phyloP scores from a whole-genome alignment of 495 filamentous ascomycete genomes.

The Tuber brumale region DNA sequence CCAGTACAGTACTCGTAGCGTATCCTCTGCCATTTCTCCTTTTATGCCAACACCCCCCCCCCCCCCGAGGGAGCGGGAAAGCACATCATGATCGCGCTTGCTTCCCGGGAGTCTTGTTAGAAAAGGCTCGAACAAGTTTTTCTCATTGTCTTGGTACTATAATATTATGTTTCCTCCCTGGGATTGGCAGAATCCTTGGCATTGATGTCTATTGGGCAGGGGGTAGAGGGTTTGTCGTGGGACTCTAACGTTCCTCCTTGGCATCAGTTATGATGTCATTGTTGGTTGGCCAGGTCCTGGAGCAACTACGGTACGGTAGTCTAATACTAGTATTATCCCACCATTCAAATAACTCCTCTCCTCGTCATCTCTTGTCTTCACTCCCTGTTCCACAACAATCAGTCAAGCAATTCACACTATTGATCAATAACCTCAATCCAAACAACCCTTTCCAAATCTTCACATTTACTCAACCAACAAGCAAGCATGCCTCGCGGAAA shows the following conservation, averaged over 20 bases:
- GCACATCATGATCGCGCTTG: neutral
- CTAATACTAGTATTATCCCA: neutral
- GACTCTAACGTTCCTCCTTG: neutral
- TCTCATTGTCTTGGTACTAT: neutral
- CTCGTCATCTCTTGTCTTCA: neutral
- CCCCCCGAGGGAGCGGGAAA: neutral
- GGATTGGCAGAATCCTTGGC: neutral
- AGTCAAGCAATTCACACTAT: neutral
- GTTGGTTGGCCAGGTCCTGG: neutral
- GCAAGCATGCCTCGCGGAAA: conserved; percentile 73
- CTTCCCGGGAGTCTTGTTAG: neutral
- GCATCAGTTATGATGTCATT: neutral
- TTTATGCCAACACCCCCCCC: neutral
- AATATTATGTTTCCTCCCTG: neutral
- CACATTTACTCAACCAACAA: conserved; percentile 26
- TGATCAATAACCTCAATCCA: neutral
- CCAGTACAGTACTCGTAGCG: neutral
- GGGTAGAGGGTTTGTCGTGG: neutral
- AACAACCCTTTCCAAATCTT: neutral
- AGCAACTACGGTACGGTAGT: too few relatives aligned
- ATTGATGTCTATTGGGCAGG: neutral
- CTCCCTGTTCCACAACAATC: neutral
- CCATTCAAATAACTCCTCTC: neutral
- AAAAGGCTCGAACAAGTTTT: neutral
- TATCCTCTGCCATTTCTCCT: neutral